Conservation (phyloP, 2,329 filamentous ascomycete genomes). For the Stachybotrys elegans region DNA sequence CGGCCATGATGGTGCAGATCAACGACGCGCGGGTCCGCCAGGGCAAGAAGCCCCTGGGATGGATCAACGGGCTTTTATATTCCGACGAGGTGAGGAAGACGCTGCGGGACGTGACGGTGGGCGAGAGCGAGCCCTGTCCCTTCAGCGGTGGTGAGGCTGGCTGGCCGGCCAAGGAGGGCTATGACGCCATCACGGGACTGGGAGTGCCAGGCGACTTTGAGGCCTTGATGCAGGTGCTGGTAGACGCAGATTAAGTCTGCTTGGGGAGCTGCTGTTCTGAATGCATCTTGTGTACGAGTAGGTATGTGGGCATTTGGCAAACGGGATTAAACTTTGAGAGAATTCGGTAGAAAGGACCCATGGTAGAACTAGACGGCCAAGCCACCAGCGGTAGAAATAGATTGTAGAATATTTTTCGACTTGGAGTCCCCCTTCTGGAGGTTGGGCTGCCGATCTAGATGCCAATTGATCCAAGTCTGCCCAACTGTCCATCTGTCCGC, state of each 20-base stretch:
- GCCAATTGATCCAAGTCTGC: too few species aligned
- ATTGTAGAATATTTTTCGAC: too few species aligned
- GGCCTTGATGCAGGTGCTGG: conserved; percentile 27
- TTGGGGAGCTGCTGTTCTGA: too few species aligned
- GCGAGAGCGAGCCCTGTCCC: conserved; percentile 34
- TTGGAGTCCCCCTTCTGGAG: too few species aligned
- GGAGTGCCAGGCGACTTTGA: conserved; percentile 40
- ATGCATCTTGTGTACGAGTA: too few species aligned
- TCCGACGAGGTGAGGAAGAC: conserved; percentile 26
- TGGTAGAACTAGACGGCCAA: too few species aligned
- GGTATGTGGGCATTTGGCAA: too few species aligned
- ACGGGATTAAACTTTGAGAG: too few species aligned
- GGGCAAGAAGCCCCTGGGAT: conserved; percentile 46
- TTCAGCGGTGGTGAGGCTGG: conserved; percentile 29
- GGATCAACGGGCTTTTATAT: conserved; percentile 47
- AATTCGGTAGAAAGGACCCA: too few species aligned
- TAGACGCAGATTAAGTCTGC: conserved; percentile 18
- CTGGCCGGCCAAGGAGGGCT: conserved; percentile 40
- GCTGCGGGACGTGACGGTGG: conserved; percentile 36
- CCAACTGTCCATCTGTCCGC: too few species aligned
- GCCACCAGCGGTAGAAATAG: too few species aligned
- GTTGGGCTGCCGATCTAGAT: too few species aligned
- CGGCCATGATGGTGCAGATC: conserved; percentile 47
- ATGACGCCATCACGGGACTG: conserved; percentile 45
- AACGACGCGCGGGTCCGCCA: conserved; percentile 47